Evolutionary conservation across 2,329 filamentous ascomycete species (phyloP), one percentile per base, ranked within the genome.

Genomic region (Monascus ruber): DNA sequence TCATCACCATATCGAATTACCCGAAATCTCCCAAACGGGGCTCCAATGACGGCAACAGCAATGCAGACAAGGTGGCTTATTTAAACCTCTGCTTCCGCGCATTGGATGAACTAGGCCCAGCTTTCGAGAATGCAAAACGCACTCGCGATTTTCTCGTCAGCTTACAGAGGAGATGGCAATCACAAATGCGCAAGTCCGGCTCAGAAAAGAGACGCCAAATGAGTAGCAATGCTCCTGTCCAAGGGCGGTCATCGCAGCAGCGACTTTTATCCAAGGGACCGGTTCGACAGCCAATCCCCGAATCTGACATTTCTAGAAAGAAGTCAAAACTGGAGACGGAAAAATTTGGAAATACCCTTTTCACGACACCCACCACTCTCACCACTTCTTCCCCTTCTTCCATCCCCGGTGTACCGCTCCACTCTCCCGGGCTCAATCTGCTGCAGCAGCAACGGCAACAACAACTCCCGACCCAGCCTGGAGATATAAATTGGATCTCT

Each of bases 51-150:
- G 43, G 9, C 36, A 56, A 39, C 42, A 53, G 45, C 31, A 58
- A 51, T 26, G 46, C 50, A 1, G 54, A 56, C 37, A 58, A 64
- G 54, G 53, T 57, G 4, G 55, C 53, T 4, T 54, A 64, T 34
- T 46, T 67, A 8, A 63, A 64, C 26, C 57, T 62, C 5, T 64
- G 64, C 39, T 65, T 66, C 49, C 57, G 64, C 24, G 64, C 64
- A 1, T 45, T 67, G 4, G 63, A 66, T 37, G 61, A 65, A 39
- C 47, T 66, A 2, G 59, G 61, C 6, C 59, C 59, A 38, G 64
- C 56, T 0, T 64, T 63, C 28, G 60, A 63, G 9, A 64, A 61
- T 32, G 64, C 64, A 0, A 63, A 63, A 40, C 56, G 61, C 6
- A 62, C 60, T 1, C 54, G 60, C 8, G 61, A 63, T 29, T 62